A percentile compares a stretch with the other conserved stretches of the same genome.
These are phyloP conservation scores for Gossypium thurberi DNA, from an alignment of 345 rosid genomes.

Conservation along the genomic window DNA sequence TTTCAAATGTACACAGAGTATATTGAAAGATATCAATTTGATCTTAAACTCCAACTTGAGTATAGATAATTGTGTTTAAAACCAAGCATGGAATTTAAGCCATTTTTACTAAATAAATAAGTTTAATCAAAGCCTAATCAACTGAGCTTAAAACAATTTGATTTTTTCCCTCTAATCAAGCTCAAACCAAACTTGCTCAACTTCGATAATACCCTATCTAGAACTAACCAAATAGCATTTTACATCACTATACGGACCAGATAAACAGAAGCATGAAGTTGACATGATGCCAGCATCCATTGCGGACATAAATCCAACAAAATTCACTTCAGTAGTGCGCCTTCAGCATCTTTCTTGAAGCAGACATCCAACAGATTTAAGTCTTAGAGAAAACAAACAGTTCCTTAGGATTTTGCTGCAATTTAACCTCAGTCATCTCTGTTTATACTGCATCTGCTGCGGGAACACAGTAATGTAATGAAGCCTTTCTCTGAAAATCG, in stretches of 20 bases:
- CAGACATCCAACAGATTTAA: not conserved
- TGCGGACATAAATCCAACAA: not conserved
- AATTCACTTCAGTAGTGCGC: not conserved
- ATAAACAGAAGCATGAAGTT: not conserved
- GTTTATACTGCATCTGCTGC: slow-evolving; percentile 20
- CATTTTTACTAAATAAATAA: too few relatives aligned
- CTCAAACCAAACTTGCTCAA: too few relatives aligned
- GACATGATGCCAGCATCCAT: not conserved
- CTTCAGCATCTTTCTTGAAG: not conserved
- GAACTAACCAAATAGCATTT: too few relatives aligned
- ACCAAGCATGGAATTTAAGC: too few relatives aligned
- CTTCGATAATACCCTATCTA: too few relatives aligned
- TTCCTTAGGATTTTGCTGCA: not conserved
- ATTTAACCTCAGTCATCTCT: not conserved
- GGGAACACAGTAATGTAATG: slow-evolving; percentile 15
- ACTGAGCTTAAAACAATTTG: too few relatives aligned
- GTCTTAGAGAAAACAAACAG: not conserved
- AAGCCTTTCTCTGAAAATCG: slow-evolving; percentile 10
- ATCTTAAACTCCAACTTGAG: too few relatives aligned
- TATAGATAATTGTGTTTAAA: too few relatives aligned
- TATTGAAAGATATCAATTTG: too few relatives aligned
- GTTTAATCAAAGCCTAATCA: too few relatives aligned
- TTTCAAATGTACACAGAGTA: too few relatives aligned
- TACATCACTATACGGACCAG: not conserved
- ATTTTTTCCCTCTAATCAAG: too few relatives aligned